Conservation (phyloP, 306 rosid genomes). For the Sesbania bispinosa region DNA sequence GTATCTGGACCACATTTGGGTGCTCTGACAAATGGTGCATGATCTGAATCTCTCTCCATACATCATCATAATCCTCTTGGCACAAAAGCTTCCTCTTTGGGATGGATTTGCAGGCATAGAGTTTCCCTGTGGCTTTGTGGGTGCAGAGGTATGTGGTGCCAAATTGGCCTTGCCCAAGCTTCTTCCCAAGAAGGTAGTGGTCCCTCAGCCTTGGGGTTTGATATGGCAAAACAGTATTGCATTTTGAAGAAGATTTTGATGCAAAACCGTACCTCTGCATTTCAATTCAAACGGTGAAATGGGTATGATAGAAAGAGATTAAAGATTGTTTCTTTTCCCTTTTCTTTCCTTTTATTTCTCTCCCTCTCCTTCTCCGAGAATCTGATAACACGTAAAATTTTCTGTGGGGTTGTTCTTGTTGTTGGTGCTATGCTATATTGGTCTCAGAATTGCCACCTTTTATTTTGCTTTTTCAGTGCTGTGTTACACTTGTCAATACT, state of each 20-base stretch:
- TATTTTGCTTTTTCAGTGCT: conserved; percentile 21
- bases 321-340: neutral
- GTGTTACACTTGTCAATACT: conserved; percentile 15
- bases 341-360: neutral
- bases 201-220: conserved; percentile 69
- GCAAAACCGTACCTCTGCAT: conserved; percentile 42
- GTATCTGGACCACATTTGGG: conserved; percentile 64
- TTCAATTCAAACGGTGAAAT: conserved; percentile 7
- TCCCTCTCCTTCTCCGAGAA: neutral
- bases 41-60: conserved; percentile 94
- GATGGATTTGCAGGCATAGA: conserved; percentile 82
- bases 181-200: conserved; percentile 75
- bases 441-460: neutral
- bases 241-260: conserved; percentile 34
- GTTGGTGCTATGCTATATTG: conserved; percentile 3
- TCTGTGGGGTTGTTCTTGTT: neutral
- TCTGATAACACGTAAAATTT: neutral
- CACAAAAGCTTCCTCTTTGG: conserved; percentile 80
- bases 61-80: conserved; percentile 75
- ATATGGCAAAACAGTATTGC: conserved; percentile 56
- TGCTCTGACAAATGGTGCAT: conserved; percentile 88
- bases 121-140: conserved; percentile 48
- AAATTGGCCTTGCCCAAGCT: conserved; percentile 82
- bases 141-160: conserved; percentile 75
- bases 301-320: conserved; percentile 4